Conservation (phyloP, 2,329 filamentous ascomycete genomes). For the Exophiala xenobiotica region DNA sequence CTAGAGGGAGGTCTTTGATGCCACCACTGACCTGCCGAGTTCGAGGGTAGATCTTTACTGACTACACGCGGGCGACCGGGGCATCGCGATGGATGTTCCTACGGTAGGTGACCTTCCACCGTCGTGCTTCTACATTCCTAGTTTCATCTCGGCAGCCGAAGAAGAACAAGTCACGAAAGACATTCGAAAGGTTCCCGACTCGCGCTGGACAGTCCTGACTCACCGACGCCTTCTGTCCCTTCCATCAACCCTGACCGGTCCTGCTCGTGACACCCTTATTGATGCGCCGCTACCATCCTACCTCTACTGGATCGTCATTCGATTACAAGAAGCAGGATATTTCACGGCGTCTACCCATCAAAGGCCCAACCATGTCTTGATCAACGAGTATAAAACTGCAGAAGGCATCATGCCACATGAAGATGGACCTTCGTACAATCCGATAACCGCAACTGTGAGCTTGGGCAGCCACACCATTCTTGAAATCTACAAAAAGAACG, state of each 20-base stretch:
- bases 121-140: constrained; percentile 77
- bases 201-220: constrained; percentile 83
- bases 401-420: constrained; percentile 98
- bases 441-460: constrained; percentile 87
- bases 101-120: constrained; percentile 59
- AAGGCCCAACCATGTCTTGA: constrained; percentile 82
- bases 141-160: constrained; percentile 77
- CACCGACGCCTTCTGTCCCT: constrained; percentile 88
- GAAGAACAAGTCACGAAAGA: constrained; percentile 70
- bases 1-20: no score
- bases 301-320: constrained; percentile 66
- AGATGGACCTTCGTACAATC: constrained; percentile 83
- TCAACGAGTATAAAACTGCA: constrained; percentile 86
- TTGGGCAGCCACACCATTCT: constrained; percentile 75
- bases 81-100: constrained; percentile 40
- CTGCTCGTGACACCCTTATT: constrained; percentile 64
- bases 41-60: background rate
- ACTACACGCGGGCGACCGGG: background rate
- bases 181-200: constrained; percentile 63
- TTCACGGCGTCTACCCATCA: constrained; percentile 68
- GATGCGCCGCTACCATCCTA: constrained; percentile 69
- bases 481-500: constrained; percentile 66
- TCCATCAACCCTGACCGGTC: constrained; percentile 76
- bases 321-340: constrained; percentile 49
- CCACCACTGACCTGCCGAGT: no score